These are phyloP conservation scores for Alliaria petiolata DNA, from an alignment of 345 rosid species.

Conservation along the genomic window DNA sequence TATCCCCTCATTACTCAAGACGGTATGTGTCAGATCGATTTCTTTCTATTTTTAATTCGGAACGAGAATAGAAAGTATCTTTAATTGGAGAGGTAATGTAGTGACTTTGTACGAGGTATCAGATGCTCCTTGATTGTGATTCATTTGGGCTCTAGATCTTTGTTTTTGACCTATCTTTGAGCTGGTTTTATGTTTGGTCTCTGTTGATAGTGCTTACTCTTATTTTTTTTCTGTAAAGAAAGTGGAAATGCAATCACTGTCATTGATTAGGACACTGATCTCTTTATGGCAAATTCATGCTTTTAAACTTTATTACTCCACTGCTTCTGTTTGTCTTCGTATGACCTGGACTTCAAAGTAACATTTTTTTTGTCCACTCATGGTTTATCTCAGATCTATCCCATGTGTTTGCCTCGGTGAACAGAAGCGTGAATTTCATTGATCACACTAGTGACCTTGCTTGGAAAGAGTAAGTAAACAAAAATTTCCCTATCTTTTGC, in stretches of 20 bases:
- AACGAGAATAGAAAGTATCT: background rate
- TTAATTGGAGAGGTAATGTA: background rate
- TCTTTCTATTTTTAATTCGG: background rate
- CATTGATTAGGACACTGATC: conserved; percentile 9
- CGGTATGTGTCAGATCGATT: conserved; percentile 41
- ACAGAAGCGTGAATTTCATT: conserved; percentile 84
- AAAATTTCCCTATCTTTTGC: too few relatives aligned
- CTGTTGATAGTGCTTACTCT: background rate
- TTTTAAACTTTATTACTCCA: conserved; percentile 17
- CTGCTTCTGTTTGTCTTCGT: conserved; percentile 11
- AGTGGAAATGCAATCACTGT: conserved; percentile 11
- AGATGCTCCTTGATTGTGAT: background rate
- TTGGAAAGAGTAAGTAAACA: conserved; percentile 93
- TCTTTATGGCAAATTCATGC: conserved; percentile 9
- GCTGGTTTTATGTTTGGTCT: background rate
- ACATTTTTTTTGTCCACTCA: background rate
- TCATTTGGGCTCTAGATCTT: background rate
- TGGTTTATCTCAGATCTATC: conserved; percentile 62
- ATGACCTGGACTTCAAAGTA: conserved; percentile 5
- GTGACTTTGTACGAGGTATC: background rate
- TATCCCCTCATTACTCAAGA: conserved; percentile 95
- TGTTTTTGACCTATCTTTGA: background rate
- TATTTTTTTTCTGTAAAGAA: background rate
- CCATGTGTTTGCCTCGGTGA: conserved; percentile 72
- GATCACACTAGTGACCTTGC: conserved; percentile 95